Base-by-base conservation (phyloP, 306 rosid species). In the Fagus sylvatica region DNA sequence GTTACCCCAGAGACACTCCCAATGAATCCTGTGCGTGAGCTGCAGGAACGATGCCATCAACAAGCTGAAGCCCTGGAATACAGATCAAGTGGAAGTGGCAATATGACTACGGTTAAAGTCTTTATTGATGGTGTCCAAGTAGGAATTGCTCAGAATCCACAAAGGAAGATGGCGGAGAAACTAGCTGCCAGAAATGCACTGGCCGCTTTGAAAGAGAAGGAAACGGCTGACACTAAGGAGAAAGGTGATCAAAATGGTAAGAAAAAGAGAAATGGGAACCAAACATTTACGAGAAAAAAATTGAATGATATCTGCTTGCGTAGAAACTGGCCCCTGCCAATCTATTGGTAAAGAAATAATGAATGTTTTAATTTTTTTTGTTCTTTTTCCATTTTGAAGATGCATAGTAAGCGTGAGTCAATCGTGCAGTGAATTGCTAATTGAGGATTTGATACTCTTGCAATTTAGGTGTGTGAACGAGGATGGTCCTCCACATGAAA, bases 401-500 rank as follows among this genome's bases (percentile, higher is more conserved):
- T 75, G 62, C 60, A 11, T 76, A 46, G 33, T 53, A 42, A 54
- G 37, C 36, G 36, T 57, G 64, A 51, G 76, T 48, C 28, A 46
- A 17, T 32, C 34, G 4, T 32, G 49, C 55, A 57, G 12, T 42
- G 16, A 40, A 37, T 16, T 65, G 51, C 78, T 64, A 59, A 59
- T 60, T 3, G 2, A 48, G 5, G 56, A 4, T 19, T 75, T 65
- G 19, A 2, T 67, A 4, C 36, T 62, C 36, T 62, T 42, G 43
- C 55, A 54, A 76, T 54, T 41, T 32, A 95, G 98, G 91, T 91
- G 97, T 69, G 98, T 93, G 84, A 91, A 82, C 67, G 98, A 93
- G 83, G 99, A 98, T 74, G 99, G 99, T 74, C 99, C 99, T 42
- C 97, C 98, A 53, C 99, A 95, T 88, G 99, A 98, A 49, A 95